Percentiles rank a stretch among this genome's conserved stretches.
phyloP scores from a whole-genome alignment of 352 stramenopile genomes.

The Phytophthora colocasiae region DNA sequence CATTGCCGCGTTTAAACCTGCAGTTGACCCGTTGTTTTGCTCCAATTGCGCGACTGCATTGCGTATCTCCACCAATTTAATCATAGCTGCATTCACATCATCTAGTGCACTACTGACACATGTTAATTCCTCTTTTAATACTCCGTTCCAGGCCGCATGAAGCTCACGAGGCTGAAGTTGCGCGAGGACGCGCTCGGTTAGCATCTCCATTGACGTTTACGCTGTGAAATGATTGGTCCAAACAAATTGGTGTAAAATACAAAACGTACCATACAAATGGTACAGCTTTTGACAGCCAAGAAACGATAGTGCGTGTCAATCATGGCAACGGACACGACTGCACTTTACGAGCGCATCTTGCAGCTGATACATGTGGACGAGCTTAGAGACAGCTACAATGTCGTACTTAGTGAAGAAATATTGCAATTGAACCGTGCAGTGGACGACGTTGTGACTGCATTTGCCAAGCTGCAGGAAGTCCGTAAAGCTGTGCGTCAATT shows the following conservation, averaged over 20 bases:
- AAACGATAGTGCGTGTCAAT: too few species aligned
- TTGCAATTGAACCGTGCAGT: slow-evolving; percentile 8
- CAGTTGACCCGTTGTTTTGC: slow-evolving; percentile 1
- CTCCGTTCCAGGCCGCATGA: slow-evolving; percentile 2
- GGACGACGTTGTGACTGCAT: slow-evolving; percentile 8
- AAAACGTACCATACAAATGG: neutral
- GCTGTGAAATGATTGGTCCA: neutral
- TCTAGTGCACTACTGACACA: neutral
- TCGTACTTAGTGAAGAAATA: slow-evolving; percentile 5
- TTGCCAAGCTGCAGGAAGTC: slow-evolving; percentile 24
- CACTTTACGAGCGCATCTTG: slow-evolving; percentile 24
- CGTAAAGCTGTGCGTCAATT: slow-evolving; percentile 14
- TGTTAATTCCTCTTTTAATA: slow-evolving; percentile 11
- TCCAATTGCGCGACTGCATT: slow-evolving; percentile 21
- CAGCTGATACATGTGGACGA: slow-evolving; percentile 11
- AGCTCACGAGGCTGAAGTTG: slow-evolving; percentile 3
- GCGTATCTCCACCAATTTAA: slow-evolving; percentile 20
- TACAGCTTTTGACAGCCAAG: too few species aligned
- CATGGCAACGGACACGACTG: neutral
- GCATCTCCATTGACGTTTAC: neutral
- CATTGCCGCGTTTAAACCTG: neutral
- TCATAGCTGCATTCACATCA: slow-evolving; percentile 10
- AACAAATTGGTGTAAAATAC: neutral
- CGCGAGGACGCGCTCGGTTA: slow-evolving; percentile 8
- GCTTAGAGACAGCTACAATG: slow-evolving; percentile 14